Base-by-base conservation (phyloP, 106 monocot species). In the Acorus gramineus region DNA sequence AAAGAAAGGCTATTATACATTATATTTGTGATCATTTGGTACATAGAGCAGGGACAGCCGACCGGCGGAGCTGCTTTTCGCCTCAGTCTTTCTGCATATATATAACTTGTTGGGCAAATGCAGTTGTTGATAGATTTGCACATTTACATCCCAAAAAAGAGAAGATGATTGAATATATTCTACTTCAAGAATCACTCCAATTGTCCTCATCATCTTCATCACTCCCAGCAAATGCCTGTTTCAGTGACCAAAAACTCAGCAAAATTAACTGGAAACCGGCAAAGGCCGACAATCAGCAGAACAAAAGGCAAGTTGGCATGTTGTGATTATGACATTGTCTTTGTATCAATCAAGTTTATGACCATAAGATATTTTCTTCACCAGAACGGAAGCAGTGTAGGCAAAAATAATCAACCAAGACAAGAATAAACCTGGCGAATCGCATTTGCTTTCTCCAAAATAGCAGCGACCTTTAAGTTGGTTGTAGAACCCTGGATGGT, bases 361-460 rank as follows among this genome's bases (percentile, higher is more conserved):
- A 28, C 28, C 28, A 28, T 28, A 28, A 28, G 28, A 28, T 28
- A 28, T 28, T 28, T 28, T 28, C 28, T 28, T 28, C 1, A 28
- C 28, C 1, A 28, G 28, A 28, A 55, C 12, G 11, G 56, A 53
- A 52, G 8, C 8, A 48, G 14, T 3, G 44, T 9, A 46, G 7
- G 65, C 11, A 47, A 6, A 52, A 46, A 47, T 47, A 5, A 4
- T 57, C 8, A 4, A 8, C 5, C 60, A 55, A 42, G 50, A 50
- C 45, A 8, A 47, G 11, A 58, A 1, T 50, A 46, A 50, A 98
- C 96, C 87, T 83, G 85, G 45, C 95, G 87, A 44, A 96, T 85
- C 64, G 95, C 90, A 80, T 87, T 91, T 62, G 90, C 95, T 63
- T 86, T 96, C 77, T 96, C 90, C 65, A 96, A 65, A 72, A 96